Conservation (phyloP, 2,329 filamentous ascomycete genomes). For the Penicillium sp. region DNA sequence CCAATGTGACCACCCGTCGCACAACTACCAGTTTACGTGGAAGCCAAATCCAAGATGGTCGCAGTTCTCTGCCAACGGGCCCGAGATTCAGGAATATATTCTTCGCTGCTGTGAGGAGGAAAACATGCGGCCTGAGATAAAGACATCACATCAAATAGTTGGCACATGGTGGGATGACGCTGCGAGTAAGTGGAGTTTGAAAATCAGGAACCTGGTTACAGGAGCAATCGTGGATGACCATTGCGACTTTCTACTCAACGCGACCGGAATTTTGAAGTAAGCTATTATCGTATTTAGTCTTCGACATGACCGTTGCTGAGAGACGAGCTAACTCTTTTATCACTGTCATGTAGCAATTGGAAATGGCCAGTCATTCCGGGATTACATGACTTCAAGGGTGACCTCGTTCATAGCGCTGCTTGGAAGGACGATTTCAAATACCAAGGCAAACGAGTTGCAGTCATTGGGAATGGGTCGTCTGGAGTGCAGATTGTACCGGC, state of each 20-base stretch:
- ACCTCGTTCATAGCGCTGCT: conserved; percentile 33
- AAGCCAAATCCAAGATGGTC: background rate
- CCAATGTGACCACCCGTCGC: background rate
- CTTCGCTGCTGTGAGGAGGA: background rate
- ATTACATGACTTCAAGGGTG: conserved; percentile 36
- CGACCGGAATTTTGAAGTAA: background rate
- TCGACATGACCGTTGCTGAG: too few species aligned
- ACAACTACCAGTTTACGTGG: background rate
- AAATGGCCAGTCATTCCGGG: conserved; percentile 41
- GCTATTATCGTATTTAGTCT: background rate
- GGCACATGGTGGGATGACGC: background rate
- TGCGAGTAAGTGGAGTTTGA: background rate
- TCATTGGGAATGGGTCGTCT: conserved; percentile 18
- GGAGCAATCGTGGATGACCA: background rate
- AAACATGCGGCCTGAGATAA: background rate
- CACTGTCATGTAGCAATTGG: conserved; percentile 9
- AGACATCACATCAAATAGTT: background rate
- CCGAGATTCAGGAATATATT: background rate
- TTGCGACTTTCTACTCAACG: background rate
- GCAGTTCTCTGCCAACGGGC: background rate
- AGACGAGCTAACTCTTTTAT: background rate
- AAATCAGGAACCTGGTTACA: background rate
- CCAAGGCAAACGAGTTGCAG: conserved; percentile 14
- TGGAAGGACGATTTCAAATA: conserved; percentile 27
- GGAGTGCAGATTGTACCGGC: conserved; percentile 19